Evolutionary conservation across 805 yeast species (phyloP).

Genomic region (Schwanniomyces yamadae): DNA sequence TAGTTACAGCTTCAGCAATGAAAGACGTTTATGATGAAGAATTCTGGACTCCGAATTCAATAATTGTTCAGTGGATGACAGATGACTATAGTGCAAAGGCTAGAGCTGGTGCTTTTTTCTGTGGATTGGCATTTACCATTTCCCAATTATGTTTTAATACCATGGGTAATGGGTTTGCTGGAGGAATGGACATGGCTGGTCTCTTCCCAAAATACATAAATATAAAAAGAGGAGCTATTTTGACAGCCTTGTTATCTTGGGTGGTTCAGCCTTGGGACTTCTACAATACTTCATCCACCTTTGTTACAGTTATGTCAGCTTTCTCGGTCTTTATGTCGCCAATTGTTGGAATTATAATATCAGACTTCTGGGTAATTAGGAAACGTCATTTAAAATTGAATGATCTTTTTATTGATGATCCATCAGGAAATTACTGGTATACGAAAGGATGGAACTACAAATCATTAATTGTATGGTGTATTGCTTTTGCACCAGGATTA

Average conservation of each 20-base stretch:
- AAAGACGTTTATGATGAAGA: conserved; percentile 32
- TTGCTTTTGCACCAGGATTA: conserved; percentile 46
- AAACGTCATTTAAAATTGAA: conserved; percentile 36
- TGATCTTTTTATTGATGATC: conserved; percentile 35
- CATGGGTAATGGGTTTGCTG: conserved; percentile 52
- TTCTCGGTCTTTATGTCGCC: conserved; percentile 19
- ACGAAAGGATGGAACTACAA: conserved; percentile 44
- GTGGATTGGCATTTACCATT: conserved; percentile 26
- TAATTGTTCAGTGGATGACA: conserved; percentile 37
- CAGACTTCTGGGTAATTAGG: conserved; percentile 41
- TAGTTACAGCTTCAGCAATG: conserved; percentile 45
- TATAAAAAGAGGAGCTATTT: conserved; percentile 44
- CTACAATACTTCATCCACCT: conserved; percentile 16
- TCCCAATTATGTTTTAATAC: conserved; percentile 37
- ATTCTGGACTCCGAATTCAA: conserved; percentile 48
- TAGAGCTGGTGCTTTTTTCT: conserved; percentile 51
- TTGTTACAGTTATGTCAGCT: conserved; percentile 18
- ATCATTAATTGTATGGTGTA: conserved; percentile 35
- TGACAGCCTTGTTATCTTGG: conserved; percentile 20
- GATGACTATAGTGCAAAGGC: conserved; percentile 35
- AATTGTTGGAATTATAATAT: conserved; percentile 24
- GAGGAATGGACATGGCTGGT: conserved; percentile 53
- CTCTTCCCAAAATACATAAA: conserved; percentile 44
- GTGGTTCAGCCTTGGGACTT: conserved; percentile 22
- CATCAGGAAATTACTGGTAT: conserved; percentile 42